Evolutionary conservation across 23 red algal species (phyloP), one percentile per base, ranked within the genome.

Genomic region (Gracilaria gracilis): DNA sequence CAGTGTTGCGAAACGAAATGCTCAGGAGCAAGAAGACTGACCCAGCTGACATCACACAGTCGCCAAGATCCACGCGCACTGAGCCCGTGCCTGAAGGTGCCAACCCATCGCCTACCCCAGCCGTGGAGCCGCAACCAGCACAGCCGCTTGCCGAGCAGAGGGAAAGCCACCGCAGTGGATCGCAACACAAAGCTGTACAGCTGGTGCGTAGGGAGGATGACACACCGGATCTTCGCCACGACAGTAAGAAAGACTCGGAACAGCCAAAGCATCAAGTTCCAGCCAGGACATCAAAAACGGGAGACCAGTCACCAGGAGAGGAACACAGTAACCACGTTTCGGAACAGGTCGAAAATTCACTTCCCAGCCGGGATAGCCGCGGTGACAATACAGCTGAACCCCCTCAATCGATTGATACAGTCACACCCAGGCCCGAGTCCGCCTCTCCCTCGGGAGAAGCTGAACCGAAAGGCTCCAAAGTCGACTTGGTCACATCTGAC

Each of bases 21-120:
- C 79, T 82, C 17, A 40, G 79, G 36, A 65, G 58, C 33, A 82
- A 82, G 46, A 77, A 50, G 39, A 49, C 31, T 77, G 72, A 77
- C 4, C 31, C 72, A 13, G 8, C 72, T 4, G 72, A 77, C 23
- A 48, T 37, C 6, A 16, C 39, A 50, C 72, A 77, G 46, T 50
- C 72, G 5, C 72, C 72, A 9, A 24, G 39, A 50, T 77, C 72
- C 25, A 16, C 72, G 3, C 21, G 25, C 39, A 51, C 72, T 51
- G 16, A 77, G 39, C 72, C 72, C 11, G 12, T 50, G 39, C n/a
- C 72, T 14, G 39, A 25, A 0, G 72, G 27, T 32, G 27, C 72
- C 72, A 50, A 46, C 14, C 4, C 23, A 20, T 50, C 40, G 3
- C 13, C 40, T 0, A 27, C 23, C 9, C 42, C 42, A 48, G 72